These are phyloP conservation scores for Vaccinium darrowii DNA, from an alignment of 148 eudicot genomes.

Conservation along the genomic window DNA sequence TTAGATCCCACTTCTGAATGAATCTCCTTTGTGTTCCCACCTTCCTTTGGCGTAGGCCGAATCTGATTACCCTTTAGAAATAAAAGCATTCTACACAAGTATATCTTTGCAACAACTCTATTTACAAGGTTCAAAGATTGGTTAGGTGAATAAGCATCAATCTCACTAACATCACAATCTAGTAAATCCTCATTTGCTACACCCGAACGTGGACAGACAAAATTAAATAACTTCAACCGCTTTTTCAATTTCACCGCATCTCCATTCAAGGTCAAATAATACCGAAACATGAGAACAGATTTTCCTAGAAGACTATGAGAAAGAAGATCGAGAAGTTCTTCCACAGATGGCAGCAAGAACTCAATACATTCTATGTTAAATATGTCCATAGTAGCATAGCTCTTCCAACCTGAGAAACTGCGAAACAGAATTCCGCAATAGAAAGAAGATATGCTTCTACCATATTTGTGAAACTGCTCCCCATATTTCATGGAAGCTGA, in stretches of 20 bases:
- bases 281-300: slow-evolving; percentile 47
- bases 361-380: slow-evolving; percentile 46
- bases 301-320: slow-evolving; percentile 65
- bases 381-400: slow-evolving; percentile 47
- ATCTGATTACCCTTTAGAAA: slow-evolving; percentile 35
- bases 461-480: slow-evolving; percentile 27
- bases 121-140: slow-evolving; percentile 53
- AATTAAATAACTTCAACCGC: slow-evolving; percentile 49
- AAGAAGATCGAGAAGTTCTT: slow-evolving; percentile 46
- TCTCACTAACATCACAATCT: slow-evolving; percentile 39
- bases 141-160: slow-evolving; percentile 34
- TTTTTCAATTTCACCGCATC: slow-evolving; percentile 29
- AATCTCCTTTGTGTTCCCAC: slow-evolving; percentile 15
- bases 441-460: slow-evolving; percentile 32
- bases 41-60: slow-evolving; percentile 26
- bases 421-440: slow-evolving; percentile 53
- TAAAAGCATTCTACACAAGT: slow-evolving; percentile 55
- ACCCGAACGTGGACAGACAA: slow-evolving; percentile 40
- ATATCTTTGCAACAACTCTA: slow-evolving; percentile 58
- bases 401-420: slow-evolving; percentile 69
- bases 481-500: slow-evolving; percentile 36
- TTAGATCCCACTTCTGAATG: slow-evolving; percentile 24
- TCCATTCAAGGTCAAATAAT: slow-evolving; percentile 36
- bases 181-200: slow-evolving; percentile 31
- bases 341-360: slow-evolving; percentile 35